A percentile compares a stretch with the other conserved stretches of the same genome.
phyloP scores from a whole-genome alignment of 371 early-diverging fungal species.

The Mortierella sp. region DNA sequence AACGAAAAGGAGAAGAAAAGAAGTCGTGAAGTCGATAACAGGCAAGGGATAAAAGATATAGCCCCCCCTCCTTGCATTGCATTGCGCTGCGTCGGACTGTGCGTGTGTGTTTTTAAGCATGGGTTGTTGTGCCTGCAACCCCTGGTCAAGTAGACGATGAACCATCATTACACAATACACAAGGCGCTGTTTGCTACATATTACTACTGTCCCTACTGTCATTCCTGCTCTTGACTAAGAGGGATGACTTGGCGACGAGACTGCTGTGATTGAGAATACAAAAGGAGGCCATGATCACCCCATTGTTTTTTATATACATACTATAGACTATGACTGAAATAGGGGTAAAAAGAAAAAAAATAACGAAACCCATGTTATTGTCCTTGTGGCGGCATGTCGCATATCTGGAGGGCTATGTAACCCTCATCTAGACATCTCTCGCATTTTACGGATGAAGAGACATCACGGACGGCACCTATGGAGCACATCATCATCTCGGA shows the following conservation, averaged over 20 bases:
- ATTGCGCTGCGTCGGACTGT: conserved; percentile 12
- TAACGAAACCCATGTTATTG: not conserved
- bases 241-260: conserved; percentile 1
- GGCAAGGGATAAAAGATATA: not conserved
- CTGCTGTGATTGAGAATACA: conserved; percentile 2
- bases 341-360: conserved; percentile 20
- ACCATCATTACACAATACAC: not conserved
- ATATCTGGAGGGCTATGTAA: not conserved
- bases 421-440: not conserved
- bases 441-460: not conserved
- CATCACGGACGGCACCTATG: too few species aligned
- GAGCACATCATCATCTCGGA: not conserved
- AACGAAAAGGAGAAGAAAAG: not conserved
- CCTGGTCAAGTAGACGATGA: conserved; percentile 3
- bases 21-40: not conserved
- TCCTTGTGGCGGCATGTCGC: conserved; percentile 1
- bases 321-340: conserved; percentile 6
- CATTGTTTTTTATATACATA: conserved; percentile 7
- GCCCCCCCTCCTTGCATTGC: conserved; percentile 2
- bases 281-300: conserved; percentile 30
- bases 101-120: not conserved
- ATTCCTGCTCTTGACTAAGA: not conserved
- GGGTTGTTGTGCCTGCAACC: not conserved
- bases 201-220: conserved; percentile 1
- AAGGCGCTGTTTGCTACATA: not conserved